Base-by-base conservation (phyloP, 1,284 basidiomycete species). In the Ceratobasidium sp. region DNA sequence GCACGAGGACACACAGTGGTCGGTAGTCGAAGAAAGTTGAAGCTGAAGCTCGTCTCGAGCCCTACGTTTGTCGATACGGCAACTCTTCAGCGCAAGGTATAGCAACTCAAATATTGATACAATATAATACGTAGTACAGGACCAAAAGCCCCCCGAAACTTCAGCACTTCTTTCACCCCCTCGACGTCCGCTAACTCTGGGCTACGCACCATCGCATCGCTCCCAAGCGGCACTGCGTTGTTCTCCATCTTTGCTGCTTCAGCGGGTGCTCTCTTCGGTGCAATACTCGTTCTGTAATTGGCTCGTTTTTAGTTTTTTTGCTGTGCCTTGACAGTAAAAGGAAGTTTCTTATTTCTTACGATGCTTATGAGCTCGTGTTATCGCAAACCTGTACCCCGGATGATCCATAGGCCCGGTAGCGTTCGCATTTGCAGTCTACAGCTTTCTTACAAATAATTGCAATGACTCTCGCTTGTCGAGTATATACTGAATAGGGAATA, bases 281-380 rank as follows among this genome's bases (percentile, higher is more conserved):
- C 53, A 8, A 71, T 71, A 41, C 66, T 71, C 31, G 44, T 71
- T n/a, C 66, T 71, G 24, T 71, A 57, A 71, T 14, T 24, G n/a
- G n/a, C n/a, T n/a, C 65, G n/a, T 62, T 45, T 22, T 24, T 31
- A 63, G 15, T 66, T 47, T 48, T n/a, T n/a, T 45, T 36, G 22
- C 22, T 2, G 9, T n/a, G 44, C 17, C 14, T 56, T 27, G 22
- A 24, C 41, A 24, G 59, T 11, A 56, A 56, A 24, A n/a, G n/a
- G n/a, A n/a, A n/a, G 27, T 24, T n/a, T 44, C 17, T 62, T 22
- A 24, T 24, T 33, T 17, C 29, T 33, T 62, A 3, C n/a, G 44
- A 24, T 33, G 50, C 19, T n/a, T 17, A 17, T 51, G 50, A 51
- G 27, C 50, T 24, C 27, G 19, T 51, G 19, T 19, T 51, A 51